Conservation (phyloP, 1,284 basidiomycete species). For the Heterobasidion irregulare region DNA sequence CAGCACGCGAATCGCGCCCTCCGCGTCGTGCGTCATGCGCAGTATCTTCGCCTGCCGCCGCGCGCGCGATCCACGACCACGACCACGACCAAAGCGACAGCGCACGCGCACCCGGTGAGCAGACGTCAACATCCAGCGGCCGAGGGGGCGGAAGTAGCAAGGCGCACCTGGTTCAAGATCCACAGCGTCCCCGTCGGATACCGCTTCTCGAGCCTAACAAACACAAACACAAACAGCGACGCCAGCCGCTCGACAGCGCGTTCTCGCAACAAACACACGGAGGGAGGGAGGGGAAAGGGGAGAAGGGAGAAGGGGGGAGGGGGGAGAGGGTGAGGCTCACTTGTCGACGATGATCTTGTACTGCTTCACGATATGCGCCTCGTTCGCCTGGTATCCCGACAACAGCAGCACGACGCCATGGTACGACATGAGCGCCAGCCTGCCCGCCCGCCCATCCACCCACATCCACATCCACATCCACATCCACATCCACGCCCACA, state of each 20-base stretch:
- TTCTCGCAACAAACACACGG: too few species aligned
- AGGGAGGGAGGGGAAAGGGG: too few species aligned
- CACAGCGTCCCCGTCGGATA: constrained; percentile 68
- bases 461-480: neutral
- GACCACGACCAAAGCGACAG: neutral
- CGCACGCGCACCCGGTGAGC: too few species aligned
- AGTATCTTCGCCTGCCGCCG: constrained; percentile 56
- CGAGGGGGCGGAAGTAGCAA: neutral
- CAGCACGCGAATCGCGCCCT: constrained; percentile 55
- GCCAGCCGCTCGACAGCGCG: too few species aligned
- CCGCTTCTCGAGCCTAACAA: constrained; percentile 35
- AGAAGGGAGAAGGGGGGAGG: too few species aligned
- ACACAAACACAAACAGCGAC: too few species aligned
- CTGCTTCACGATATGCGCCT: constrained; percentile 51
- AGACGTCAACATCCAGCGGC: neutral
- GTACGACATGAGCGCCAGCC: constrained; percentile 76
- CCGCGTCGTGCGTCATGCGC: constrained; percentile 57
- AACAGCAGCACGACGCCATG: constrained; percentile 62
- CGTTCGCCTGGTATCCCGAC: constrained; percentile 68
- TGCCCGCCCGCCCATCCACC: constrained; percentile 14
- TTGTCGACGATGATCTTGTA: constrained; percentile 55
- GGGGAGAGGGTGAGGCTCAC: constrained; percentile 23
- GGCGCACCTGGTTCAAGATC: constrained; percentile 60
- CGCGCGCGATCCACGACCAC: neutral
- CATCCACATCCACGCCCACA: too few species aligned